These are phyloP conservation scores for Aeminium ludgeri DNA, from an alignment of 495 filamentous ascomycete genomes.

Conservation along the genomic window DNA sequence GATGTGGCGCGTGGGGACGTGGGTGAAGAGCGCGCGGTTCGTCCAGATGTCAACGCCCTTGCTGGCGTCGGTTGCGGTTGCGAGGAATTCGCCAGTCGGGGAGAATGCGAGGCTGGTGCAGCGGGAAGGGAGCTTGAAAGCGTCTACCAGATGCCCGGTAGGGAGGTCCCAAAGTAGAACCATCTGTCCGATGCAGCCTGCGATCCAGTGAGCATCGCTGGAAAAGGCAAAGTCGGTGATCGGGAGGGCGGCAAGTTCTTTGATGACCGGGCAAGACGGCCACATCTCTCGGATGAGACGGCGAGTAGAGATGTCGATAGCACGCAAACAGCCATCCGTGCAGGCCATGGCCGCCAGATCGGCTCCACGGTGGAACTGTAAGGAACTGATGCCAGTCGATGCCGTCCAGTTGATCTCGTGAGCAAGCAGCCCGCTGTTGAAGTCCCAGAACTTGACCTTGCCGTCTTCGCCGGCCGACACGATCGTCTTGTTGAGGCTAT, in stretches of 20 bases:
- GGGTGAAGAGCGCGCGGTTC: conserved; percentile 76
- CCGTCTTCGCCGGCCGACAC: conserved; percentile 81
- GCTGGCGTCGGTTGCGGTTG: conserved; percentile 65
- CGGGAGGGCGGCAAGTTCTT: not conserved
- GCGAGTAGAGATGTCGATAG: conserved; percentile 80
- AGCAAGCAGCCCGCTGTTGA: conserved; percentile 55
- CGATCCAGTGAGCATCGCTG: conserved; percentile 82
- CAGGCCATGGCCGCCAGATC: conserved; percentile 83
- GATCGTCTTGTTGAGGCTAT: conserved; percentile 64
- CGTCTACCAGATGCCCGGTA: conserved; percentile 86
- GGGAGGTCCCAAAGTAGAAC: conserved; percentile 91
- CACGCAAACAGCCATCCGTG: conserved; percentile 71
- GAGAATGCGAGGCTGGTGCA: conserved; percentile 80
- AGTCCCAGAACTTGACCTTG: conserved; percentile 98
- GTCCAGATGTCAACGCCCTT: conserved; percentile 88
- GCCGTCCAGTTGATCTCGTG: conserved; percentile 75
- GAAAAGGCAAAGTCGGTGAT: conserved; percentile 49
- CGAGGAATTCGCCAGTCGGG: conserved; percentile 76
- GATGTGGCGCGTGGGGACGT: conserved; percentile 67
- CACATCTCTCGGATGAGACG: conserved; percentile 83
- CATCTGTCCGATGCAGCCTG: conserved; percentile 40
- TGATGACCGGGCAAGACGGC: conserved; percentile 34
- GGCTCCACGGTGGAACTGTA: conserved; percentile 60
- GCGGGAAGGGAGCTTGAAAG: conserved; percentile 53
- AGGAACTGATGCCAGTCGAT: conserved; percentile 57